Conservation (phyloP, 1,284 basidiomycete species). For the Papiliotrema laurentii region DNA sequence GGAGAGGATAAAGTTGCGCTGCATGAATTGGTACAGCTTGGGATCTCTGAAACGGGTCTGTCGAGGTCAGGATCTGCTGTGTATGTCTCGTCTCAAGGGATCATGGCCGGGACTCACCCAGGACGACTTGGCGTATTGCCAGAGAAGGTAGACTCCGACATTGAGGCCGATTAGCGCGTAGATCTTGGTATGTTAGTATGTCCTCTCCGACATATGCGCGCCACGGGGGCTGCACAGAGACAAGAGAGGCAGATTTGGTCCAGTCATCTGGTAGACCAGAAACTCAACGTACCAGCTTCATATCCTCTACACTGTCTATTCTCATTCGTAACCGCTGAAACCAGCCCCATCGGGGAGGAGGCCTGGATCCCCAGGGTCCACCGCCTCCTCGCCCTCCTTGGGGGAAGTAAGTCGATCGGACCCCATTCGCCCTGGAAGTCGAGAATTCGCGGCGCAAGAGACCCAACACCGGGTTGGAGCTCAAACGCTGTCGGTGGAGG, state of each 20-base stretch:
- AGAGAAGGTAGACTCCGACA: conserved; percentile 38
- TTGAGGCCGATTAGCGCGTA: conserved; percentile 43
- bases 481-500: not conserved
- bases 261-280: too few species aligned
- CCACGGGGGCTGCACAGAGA: not conserved
- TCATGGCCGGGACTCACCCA: conserved; percentile 36
- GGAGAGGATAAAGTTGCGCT: conserved; percentile 61
- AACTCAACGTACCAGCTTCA: not conserved
- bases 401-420: conserved; percentile 18
- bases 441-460: conserved; percentile 6
- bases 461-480: not conserved
- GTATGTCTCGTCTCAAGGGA: not conserved
- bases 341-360: not conserved
- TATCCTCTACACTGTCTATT: not conserved
- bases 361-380: not conserved
- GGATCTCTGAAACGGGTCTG: conserved; percentile 52
- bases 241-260: too few species aligned
- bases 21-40: conserved; percentile 57
- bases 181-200: conserved; percentile 13
- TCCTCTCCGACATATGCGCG: not conserved
- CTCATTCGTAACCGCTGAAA: not conserved
- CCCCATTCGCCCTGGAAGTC: conserved; percentile 1
- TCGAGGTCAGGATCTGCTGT: not conserved
- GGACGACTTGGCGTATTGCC: conserved; percentile 42
- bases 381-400: conserved; percentile 8